Evolutionary conservation across 176 grass and related monocot genomes (phyloP).

Genomic region (Themeda triandra): DNA sequence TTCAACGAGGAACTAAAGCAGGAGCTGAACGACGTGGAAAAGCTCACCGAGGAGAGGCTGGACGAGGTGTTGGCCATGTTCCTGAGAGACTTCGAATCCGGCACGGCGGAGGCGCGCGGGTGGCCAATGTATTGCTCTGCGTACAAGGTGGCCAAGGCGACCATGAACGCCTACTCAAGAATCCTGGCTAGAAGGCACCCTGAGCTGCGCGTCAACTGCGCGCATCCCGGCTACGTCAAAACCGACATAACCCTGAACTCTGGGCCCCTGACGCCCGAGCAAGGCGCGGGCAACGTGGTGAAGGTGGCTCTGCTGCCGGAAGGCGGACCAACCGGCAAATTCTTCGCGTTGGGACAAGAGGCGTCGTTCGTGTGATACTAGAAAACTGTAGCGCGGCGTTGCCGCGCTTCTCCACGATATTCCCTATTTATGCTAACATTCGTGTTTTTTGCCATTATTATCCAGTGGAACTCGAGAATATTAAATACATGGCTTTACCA

Average conservation of each 20-base stretch:
- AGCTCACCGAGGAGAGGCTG: conserved; percentile 41
- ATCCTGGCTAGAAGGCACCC: conserved; percentile 30
- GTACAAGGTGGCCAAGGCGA: conserved; percentile 51
- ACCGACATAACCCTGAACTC: conserved; percentile 32
- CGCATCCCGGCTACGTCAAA: conserved; percentile 36
- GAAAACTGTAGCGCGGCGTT: too few species aligned
- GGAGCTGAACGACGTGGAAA: conserved; percentile 27
- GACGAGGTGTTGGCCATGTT: conserved; percentile 20
- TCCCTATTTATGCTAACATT: too few species aligned
- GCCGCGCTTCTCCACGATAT: too few species aligned
- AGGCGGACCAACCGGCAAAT: conserved; percentile 14
- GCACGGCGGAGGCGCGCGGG: background rate
- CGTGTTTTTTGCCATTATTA: too few species aligned
- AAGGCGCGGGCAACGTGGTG: conserved; percentile 36
- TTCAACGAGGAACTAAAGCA: conserved; percentile 23
- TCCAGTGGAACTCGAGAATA: too few species aligned
- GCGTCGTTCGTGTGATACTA: conserved; percentile 17
- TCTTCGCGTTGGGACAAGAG: conserved; percentile 1
- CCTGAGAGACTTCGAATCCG: conserved; percentile 34
- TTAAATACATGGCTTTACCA: too few species aligned
- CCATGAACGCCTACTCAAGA: conserved; percentile 37
- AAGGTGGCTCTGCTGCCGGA: conserved; percentile 32
- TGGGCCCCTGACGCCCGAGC: conserved; percentile 8
- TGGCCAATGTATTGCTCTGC: conserved; percentile 15
- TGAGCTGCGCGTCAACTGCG: conserved; percentile 32